These are phyloP conservation scores for Botrytis deweyae DNA, from an alignment of 2,329 filamentous ascomycete genomes.

Conservation along the genomic window DNA sequence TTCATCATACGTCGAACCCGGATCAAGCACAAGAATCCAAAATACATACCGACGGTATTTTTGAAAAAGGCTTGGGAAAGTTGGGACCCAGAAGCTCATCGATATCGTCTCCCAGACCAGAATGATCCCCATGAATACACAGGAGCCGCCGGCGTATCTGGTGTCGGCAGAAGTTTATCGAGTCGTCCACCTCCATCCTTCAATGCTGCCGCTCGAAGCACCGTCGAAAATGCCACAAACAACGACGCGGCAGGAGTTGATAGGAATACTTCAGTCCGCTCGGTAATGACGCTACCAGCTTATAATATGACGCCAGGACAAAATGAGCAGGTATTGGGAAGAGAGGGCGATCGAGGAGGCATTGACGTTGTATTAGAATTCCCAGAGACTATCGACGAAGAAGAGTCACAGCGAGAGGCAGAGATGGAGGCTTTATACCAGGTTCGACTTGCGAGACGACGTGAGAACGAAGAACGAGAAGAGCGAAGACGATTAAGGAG, in stretches of 20 bases:
- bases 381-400: slow-evolving; percentile 73
- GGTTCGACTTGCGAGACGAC: slow-evolving; percentile 74
- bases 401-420: slow-evolving; percentile 76
- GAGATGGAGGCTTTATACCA: slow-evolving; percentile 95
- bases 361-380: slow-evolving; percentile 89
- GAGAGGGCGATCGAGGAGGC: slow-evolving; percentile 87
- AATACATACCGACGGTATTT: slow-evolving; percentile 50
- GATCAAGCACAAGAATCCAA: slow-evolving; percentile 47
- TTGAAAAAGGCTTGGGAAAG: slow-evolving; percentile 52
- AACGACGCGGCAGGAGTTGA: slow-evolving; percentile 53
- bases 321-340: slow-evolving; percentile 77
- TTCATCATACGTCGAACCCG: slow-evolving; percentile 43
- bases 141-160: slow-evolving; percentile 32
- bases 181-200: slow-evolving; percentile 24
- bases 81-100: slow-evolving; percentile 44
- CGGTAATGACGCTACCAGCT: slow-evolving; percentile 88
- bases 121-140: slow-evolving; percentile 44
- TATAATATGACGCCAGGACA: slow-evolving; percentile 74
- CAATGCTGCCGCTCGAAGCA: slow-evolving; percentile 21
- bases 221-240: slow-evolving; percentile 14
- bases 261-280: slow-evolving; percentile 81
- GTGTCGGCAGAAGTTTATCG: slow-evolving; percentile 18
- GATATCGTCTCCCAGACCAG: slow-evolving; percentile 33
- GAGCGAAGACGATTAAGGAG: slow-evolving; percentile 66
- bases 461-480: slow-evolving; percentile 74